Conservation (phyloP, 176 grass and related monocot genomes). For the Luzula sylvatica region DNA sequence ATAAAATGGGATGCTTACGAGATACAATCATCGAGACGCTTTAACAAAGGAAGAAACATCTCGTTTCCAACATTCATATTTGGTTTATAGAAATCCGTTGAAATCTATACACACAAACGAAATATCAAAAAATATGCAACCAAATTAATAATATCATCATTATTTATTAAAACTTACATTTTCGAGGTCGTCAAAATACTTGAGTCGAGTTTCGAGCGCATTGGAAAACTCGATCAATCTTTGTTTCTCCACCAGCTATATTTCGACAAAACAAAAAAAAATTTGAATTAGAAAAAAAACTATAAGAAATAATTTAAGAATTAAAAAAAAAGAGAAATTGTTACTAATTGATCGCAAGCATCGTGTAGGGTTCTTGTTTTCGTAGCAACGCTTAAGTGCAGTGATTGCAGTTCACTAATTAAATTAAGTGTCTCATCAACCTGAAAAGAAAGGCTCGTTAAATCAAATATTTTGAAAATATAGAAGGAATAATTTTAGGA, state of each 20-base stretch:
- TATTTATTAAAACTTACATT: slow-evolving; percentile 66
- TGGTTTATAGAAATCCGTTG: slow-evolving; percentile 79
- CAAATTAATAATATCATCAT: slow-evolving; percentile 7
- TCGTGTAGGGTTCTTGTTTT: slow-evolving; percentile 96
- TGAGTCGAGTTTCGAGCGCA: slow-evolving; percentile 81
- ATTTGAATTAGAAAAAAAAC: neutral
- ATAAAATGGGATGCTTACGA: slow-evolving; percentile 61
- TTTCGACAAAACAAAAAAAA: neutral
- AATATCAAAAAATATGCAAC: neutral
- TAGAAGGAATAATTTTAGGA: neutral
- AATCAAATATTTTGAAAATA: too few species aligned
- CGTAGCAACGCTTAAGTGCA: slow-evolving; percentile 74
- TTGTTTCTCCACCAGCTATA: slow-evolving; percentile 90
- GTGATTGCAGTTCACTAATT: slow-evolving; percentile 79
- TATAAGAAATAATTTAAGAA: too few species aligned
- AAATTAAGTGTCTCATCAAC: slow-evolving; percentile 88
- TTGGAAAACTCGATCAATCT: slow-evolving; percentile 92
- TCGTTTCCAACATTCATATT: slow-evolving; percentile 77
- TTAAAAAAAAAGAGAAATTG: neutral
- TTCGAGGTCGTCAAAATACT: slow-evolving; percentile 94
- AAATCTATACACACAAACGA: slow-evolving; percentile 36
- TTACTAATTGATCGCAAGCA: slow-evolving; percentile 91
- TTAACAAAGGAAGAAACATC: slow-evolving; percentile 84
- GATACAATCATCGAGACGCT: slow-evolving; percentile 94
- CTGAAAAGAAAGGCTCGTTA: slow-evolving; percentile 31